phyloP scores from a whole-genome alignment of 2,329 filamentous ascomycete genomes.

The Pseudomassariella vexata region DNA sequence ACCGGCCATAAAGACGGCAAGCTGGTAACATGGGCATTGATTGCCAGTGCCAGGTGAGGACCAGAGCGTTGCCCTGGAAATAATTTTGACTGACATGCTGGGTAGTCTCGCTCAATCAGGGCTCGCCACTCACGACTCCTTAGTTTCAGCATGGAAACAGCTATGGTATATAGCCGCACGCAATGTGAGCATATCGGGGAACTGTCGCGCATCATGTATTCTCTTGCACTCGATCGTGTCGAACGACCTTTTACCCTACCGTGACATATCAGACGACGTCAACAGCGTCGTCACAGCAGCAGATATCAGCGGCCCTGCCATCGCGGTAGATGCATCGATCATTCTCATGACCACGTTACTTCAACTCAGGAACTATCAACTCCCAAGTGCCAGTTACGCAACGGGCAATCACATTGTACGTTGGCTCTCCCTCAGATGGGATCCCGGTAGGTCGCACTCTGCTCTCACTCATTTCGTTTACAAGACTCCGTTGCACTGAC shows the following conservation, averaged over 20 bases:
- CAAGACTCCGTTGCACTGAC: conserved; percentile 9
- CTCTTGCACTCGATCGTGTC: conserved; percentile 65
- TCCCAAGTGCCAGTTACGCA: conserved; percentile 61
- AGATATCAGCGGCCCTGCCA: conserved; percentile 74
- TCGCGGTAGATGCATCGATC: conserved; percentile 74
- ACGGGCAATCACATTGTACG: conserved; percentile 67
- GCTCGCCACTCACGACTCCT: conserved; percentile 28
- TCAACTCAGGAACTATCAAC: conserved; percentile 58
- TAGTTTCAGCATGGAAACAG: conserved; percentile 58
- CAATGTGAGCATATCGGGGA: conserved; percentile 62
- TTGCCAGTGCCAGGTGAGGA: conserved; percentile 73
- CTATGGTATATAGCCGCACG: conserved; percentile 71
- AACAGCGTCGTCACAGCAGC: conserved; percentile 69
- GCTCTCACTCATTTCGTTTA: not conserved
- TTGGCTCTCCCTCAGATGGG: conserved; percentile 82
- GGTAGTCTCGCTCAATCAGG: conserved; percentile 39
- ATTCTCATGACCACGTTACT: conserved; percentile 67
- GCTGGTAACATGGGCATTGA: conserved; percentile 74
- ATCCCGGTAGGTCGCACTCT: conserved; percentile 56
- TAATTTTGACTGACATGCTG: not conserved
- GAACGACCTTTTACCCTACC: conserved; percentile 59
- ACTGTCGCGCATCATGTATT: conserved; percentile 72
- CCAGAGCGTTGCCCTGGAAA: not conserved
- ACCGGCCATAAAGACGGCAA: conserved; percentile 64
- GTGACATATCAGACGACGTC: conserved; percentile 61